Percentiles rank a stretch among this genome's conserved stretches.
phyloP scores from a whole-genome alignment of 352 stramenopile genomes.

The Elongisporangium senticosum region DNA sequence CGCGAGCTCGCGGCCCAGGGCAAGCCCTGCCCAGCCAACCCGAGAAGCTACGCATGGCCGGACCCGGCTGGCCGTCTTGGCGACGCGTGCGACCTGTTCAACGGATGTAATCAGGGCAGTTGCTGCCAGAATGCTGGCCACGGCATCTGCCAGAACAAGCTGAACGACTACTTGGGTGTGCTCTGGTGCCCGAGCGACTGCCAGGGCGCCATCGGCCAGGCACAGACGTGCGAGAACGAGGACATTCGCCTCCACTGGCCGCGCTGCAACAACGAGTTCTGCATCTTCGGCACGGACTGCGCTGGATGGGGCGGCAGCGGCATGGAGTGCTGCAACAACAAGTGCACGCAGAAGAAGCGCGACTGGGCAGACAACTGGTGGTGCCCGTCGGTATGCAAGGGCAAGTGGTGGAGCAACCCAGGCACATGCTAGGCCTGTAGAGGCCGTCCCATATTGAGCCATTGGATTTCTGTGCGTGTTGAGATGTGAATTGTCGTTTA shows the following conservation, averaged over 20 bases:
- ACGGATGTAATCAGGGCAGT: neutral
- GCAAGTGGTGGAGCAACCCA: neutral
- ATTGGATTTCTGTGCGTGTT: no score
- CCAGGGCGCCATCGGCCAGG: conserved; percentile 1
- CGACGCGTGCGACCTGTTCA: conserved; percentile 2
- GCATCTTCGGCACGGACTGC: conserved; percentile 2
- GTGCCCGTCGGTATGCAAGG: neutral
- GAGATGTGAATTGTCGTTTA: no score
- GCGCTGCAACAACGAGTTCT: neutral
- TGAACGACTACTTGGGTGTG: conserved; percentile 1
- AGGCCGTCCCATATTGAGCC: no score
- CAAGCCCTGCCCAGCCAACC: conserved; percentile 1
- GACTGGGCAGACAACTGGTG: neutral
- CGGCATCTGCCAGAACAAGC: conserved; percentile 4
- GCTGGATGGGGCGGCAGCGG: neutral
- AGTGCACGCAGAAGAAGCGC: conserved; percentile 2
- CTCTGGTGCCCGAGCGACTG: conserved; percentile 2
- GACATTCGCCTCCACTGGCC: neutral
- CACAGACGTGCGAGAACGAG: conserved; percentile 2
- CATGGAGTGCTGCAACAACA: conserved; percentile 2
- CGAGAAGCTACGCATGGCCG: neutral
- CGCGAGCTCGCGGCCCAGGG: neutral
- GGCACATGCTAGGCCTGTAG: no score
- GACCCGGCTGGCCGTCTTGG: neutral
- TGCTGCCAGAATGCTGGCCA: conserved; percentile 1